Evolutionary conservation across 169 alveolate species (phyloP).

Genomic region (Neospora caninum): DNA sequence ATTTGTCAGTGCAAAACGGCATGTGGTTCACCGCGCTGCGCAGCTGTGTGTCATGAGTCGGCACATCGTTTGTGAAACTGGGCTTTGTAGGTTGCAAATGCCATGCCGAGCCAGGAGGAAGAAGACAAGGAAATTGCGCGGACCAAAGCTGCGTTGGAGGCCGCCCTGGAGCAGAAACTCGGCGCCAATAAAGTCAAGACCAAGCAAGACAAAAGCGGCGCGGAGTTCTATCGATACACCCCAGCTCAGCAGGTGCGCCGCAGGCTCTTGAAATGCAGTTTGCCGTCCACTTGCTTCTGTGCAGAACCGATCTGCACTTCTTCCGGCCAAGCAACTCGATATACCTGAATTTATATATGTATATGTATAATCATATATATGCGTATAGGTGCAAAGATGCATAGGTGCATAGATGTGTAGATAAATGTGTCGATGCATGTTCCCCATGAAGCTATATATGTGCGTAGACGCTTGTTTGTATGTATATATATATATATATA

Average conservation of each 20-base stretch:
- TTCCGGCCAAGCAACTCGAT: too few species aligned
- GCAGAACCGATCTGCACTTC: too few species aligned
- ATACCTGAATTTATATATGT: too few species aligned
- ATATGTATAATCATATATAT: too few species aligned
- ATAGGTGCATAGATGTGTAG: too few species aligned
- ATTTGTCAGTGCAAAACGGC: too few species aligned
- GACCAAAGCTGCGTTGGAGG: constrained; percentile 54
- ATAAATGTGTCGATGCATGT: not conserved
- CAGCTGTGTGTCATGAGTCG: too few species aligned
- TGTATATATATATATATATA: not conserved
- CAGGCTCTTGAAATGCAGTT: not conserved
- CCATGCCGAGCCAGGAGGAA: constrained; percentile 59
- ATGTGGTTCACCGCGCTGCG: too few species aligned
- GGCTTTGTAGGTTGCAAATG: not conserved
- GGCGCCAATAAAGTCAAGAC: constrained; percentile 43
- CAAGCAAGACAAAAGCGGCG: not conserved
- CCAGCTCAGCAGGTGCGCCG: constrained; percentile 58
- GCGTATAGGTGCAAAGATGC: too few species aligned
- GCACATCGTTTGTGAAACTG: too few species aligned
- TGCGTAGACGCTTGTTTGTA: not conserved
- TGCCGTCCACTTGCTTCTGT: not conserved
- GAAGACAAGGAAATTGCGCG: constrained; percentile 38
- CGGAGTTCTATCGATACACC: constrained; percentile 60
- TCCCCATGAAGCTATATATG: not conserved
- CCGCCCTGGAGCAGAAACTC: constrained; percentile 55